Evolutionary conservation across 2,329 filamentous ascomycete species (phyloP).

Genomic region (Epichloe sp.): DNA sequence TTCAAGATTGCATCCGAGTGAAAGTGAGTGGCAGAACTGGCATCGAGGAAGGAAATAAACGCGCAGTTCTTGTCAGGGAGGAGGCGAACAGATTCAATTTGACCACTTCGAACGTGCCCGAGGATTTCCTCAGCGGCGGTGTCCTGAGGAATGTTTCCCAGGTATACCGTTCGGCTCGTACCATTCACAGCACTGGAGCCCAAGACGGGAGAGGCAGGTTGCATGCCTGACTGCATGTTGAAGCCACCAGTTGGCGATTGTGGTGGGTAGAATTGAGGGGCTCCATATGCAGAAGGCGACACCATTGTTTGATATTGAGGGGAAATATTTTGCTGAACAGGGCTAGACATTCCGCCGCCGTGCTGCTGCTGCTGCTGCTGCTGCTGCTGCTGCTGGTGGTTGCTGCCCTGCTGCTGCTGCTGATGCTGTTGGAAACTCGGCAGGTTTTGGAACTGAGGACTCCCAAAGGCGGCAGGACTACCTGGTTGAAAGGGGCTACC

Average conservation of each 20-base stretch:
- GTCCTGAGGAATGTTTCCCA: constrained; percentile 97
- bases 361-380: constrained; percentile 39
- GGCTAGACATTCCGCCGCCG: constrained; percentile 55
- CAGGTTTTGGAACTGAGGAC: constrained; percentile 81
- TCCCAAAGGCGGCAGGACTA: constrained; percentile 78
- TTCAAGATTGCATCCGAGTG: constrained; percentile 99
- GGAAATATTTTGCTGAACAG: constrained; percentile 64
- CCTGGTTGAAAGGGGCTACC: constrained; percentile 96
- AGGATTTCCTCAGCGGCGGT: constrained; percentile 94
- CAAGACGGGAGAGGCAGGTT: constrained; percentile 63
- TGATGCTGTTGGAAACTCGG: constrained; percentile 54
- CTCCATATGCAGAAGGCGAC: constrained; percentile 72
- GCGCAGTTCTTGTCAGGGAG: constrained; percentile 99
- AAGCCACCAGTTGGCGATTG: constrained; percentile 79
- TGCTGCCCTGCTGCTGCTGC: constrained; percentile 30
- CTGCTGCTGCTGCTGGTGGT: constrained; percentile 26
- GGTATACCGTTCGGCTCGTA: constrained; percentile 90
- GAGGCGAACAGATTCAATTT: constrained; percentile 96
- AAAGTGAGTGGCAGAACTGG: constrained; percentile 95
- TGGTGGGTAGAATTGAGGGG: constrained; percentile 72
- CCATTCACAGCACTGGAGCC: constrained; percentile 71
- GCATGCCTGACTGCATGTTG: constrained; percentile 40
- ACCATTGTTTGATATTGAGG: constrained; percentile 78
- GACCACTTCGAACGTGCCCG: constrained; percentile 88
- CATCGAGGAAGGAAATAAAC: constrained; percentile 97